Percentiles rank a stretch among this genome's conserved stretches.
Conservation (phyloP, 352 stramenopile genomes). For the Globisporangium abappressorium region DNA sequence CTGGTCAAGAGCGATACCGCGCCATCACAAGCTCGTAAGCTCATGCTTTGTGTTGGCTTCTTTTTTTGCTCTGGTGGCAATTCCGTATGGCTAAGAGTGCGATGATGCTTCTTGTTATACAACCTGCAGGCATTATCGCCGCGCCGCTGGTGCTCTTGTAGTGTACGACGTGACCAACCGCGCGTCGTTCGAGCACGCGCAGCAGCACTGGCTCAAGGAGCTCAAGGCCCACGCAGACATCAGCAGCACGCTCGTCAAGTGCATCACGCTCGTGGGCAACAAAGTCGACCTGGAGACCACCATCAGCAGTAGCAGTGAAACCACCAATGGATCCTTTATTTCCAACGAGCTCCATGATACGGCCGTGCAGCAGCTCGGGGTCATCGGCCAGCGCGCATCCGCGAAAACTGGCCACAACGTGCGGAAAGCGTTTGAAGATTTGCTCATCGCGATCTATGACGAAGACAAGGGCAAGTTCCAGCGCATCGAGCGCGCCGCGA, state of each 20-base stretch:
- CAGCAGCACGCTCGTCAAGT: constrained; percentile 60
- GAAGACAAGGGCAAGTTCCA: constrained; percentile 46
- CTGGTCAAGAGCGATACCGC: constrained; percentile 76
- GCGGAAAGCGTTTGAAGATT: constrained; percentile 60
- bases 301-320: not conserved
- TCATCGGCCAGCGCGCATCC: constrained; percentile 59
- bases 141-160: constrained; percentile 63
- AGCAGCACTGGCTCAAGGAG: constrained; percentile 72
- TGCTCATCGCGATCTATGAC: constrained; percentile 72
- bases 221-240: constrained; percentile 59
- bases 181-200: constrained; percentile 65
- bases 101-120: not conserved
- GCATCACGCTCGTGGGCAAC: constrained; percentile 79
- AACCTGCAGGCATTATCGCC: constrained; percentile 57
- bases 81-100: no score
- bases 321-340: constrained; percentile 24
- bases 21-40: constrained; percentile 79
- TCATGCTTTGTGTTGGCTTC: not conserved
- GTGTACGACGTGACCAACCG: constrained; percentile 76
- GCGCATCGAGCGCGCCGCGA: constrained; percentile 31
- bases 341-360: constrained; percentile 36
- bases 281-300: constrained; percentile 62
- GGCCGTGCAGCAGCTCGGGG: constrained; percentile 31
- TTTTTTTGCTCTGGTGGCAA: not conserved
- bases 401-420: constrained; percentile 72